phyloP scores from a whole-genome alignment of 1,284 basidiomycete genomes.

The Rhodotorula sp. region DNA sequence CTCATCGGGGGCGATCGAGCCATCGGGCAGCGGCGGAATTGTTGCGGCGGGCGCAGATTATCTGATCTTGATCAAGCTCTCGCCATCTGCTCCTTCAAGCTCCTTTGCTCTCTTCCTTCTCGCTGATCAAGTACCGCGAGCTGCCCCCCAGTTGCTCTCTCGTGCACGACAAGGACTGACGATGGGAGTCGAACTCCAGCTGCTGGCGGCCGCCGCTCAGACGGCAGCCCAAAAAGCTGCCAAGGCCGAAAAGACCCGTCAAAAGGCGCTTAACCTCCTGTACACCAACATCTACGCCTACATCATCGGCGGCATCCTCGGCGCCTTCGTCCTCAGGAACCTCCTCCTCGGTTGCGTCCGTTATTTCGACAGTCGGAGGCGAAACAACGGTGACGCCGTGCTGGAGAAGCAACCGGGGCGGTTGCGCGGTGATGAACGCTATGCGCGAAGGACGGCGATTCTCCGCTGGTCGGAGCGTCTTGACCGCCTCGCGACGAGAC shows the following conservation, averaged over 20 bases:
- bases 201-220: neutral
- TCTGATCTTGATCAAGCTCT: neutral
- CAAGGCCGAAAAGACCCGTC: neutral
- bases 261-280: neutral
- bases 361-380: neutral
- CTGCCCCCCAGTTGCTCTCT: neutral
- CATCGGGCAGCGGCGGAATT: neutral
- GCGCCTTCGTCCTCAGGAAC: constrained; percentile 30
- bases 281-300: constrained; percentile 24
- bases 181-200: too few species aligned
- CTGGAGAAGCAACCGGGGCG: neutral
- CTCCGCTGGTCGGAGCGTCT: constrained; percentile 5
- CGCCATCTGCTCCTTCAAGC: too few species aligned
- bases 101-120: neutral
- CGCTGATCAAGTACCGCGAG: too few species aligned
- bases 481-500: constrained; percentile 5
- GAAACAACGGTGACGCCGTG: neutral
- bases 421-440: neutral
- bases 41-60: neutral
- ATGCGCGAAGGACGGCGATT: constrained; percentile 1
- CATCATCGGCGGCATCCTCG: constrained; percentile 18
- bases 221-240: neutral
- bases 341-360: constrained; percentile 6
- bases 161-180: neutral
- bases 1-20: constrained; percentile 1